These are phyloP conservation scores for Aspergillus sojae DNA, from an alignment of 2,329 filamentous ascomycete genomes.

Conservation along the genomic window DNA sequence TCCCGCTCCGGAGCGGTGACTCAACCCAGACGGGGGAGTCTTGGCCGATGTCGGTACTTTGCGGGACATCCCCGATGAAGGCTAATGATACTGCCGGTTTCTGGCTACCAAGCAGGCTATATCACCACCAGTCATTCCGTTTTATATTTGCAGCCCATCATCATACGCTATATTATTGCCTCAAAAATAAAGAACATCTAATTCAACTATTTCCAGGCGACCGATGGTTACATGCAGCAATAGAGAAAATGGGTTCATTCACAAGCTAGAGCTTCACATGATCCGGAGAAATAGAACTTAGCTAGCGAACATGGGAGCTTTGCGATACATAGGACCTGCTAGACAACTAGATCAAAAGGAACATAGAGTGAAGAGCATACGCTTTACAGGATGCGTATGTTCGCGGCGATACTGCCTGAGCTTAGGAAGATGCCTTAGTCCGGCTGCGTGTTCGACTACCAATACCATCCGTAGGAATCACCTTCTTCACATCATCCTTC, in stretches of 20 bases:
- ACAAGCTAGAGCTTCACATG: not conserved
- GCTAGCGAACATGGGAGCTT: not conserved
- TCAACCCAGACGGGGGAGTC: constrained; percentile 15
- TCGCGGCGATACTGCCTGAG: not conserved
- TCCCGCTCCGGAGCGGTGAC: constrained; percentile 35
- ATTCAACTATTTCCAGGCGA: not conserved
- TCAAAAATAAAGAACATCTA: not conserved
- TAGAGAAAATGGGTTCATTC: not conserved
- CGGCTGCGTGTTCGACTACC: constrained; percentile 45
- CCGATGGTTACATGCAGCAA: not conserved
- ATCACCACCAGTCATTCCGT: too few species aligned
- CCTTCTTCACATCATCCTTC: constrained; percentile 31
- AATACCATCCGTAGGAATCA: constrained; percentile 35
- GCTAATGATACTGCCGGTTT: not conserved
- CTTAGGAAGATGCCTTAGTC: constrained; percentile 30
- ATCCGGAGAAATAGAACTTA: not conserved
- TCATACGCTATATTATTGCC: not conserved
- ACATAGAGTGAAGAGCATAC: not conserved
- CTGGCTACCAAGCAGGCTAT: too few species aligned
- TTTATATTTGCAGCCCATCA: too few species aligned
- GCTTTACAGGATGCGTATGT: not conserved
- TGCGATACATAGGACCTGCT: constrained; percentile 1
- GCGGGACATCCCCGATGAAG: too few species aligned
- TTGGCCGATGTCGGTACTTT: constrained; percentile 22
- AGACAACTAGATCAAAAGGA: not conserved